A percentile compares a stretch with the other conserved stretches of the same genome.
Conservation (phyloP, 2,329 filamentous ascomycete genomes). For the Chaetomium sp. region DNA sequence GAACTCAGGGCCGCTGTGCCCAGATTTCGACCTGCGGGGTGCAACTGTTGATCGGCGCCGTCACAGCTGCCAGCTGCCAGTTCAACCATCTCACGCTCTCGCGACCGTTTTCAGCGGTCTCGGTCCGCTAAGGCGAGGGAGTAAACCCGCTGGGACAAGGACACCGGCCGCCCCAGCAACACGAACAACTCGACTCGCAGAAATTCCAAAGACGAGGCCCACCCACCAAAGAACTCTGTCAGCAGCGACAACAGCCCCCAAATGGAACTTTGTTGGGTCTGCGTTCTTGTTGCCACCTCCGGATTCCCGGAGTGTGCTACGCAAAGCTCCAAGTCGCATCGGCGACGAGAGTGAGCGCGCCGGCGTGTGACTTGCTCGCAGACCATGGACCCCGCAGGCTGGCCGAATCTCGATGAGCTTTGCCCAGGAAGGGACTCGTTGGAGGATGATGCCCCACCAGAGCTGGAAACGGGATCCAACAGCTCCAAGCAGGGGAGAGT, state of each 20-base stretch:
- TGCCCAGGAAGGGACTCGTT: conserved; percentile 5
- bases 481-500: conserved; percentile 12
- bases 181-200: no score
- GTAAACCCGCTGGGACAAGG: no score
- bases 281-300: no score
- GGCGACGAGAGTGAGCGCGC: background rate
- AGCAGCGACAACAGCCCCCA: no score
- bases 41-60: background rate
- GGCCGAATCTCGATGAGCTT: conserved; percentile 7
- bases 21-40: conserved; percentile 1
- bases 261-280: no score
- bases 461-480: conserved; percentile 18
- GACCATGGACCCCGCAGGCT: conserved; percentile 14
- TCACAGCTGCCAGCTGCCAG: background rate
- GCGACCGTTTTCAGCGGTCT: background rate
- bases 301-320: no score
- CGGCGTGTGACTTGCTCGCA: conserved; percentile 18
- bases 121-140: no score
- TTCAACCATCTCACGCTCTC: background rate
- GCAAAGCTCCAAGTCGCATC: no score
- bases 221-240: no score
- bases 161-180: no score
- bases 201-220: no score
- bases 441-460: conserved; percentile 8
- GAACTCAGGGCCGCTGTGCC: background rate